Evolutionary conservation across 345 rosid species (phyloP).

Genomic region (Passiflora organensis): DNA sequence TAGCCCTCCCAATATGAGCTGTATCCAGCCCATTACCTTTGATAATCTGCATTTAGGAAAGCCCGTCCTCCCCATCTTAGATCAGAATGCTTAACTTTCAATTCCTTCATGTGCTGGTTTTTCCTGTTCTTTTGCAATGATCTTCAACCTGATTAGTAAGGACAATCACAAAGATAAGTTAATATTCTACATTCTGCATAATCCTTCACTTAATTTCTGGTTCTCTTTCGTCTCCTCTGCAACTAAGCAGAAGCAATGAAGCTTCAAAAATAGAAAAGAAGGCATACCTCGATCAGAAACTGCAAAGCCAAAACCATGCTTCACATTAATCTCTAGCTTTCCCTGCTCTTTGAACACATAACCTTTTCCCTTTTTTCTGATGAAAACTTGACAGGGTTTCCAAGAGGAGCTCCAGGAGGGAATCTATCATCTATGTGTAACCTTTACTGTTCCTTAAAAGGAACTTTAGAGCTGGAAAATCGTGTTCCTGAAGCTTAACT

Average conservation of each 20-base stretch:
- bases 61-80: slow-evolving; percentile 46
- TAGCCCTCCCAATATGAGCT: slow-evolving; percentile 52
- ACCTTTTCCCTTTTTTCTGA: background rate
- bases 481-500: slow-evolving; percentile 26
- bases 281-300: too few species aligned
- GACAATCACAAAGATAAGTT: too few species aligned
- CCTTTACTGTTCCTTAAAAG: background rate
- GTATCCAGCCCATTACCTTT: slow-evolving; percentile 56
- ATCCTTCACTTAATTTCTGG: too few species aligned
- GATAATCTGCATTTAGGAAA: slow-evolving; percentile 45
- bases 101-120: background rate
- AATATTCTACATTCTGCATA: too few species aligned
- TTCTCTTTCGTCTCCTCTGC: too few species aligned
- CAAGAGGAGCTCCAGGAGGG: background rate
- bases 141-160: slow-evolving; percentile 16
- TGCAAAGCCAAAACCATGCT: slow-evolving; percentile 1
- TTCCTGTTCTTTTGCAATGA: background rate
- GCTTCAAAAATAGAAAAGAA: too few species aligned
- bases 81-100: background rate
- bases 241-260: too few species aligned
- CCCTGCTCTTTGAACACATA: background rate
- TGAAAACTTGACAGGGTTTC: background rate
- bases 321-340: background rate
- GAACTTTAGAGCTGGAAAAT: slow-evolving; percentile 35
- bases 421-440: slow-evolving; percentile 8